phyloP scores from a whole-genome alignment of 805 yeast genomes.

The Brettanomyces naardenensis region DNA sequence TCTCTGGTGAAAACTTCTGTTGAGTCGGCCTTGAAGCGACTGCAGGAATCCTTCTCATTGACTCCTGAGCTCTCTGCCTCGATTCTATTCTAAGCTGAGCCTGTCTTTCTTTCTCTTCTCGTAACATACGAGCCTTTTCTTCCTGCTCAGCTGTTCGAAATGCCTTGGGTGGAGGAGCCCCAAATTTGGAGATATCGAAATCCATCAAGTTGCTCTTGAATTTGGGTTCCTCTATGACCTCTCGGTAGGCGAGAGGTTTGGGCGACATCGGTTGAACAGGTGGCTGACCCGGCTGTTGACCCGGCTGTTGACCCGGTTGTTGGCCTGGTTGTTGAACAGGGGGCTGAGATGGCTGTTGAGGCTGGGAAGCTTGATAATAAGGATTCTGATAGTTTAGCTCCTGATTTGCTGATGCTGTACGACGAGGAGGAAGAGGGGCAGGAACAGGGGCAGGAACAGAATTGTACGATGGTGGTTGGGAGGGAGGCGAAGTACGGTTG shows the following conservation, averaged over 20 bases:
- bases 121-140: slow-evolving; percentile 15
- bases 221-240: slow-evolving; percentile 19
- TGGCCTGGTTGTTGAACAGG: background rate
- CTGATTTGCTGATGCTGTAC: slow-evolving; percentile 2
- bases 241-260: slow-evolving; percentile 7
- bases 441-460: slow-evolving; percentile 1
- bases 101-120: slow-evolving; percentile 18
- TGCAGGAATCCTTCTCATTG: slow-evolving; percentile 5
- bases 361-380: slow-evolving; percentile 2
- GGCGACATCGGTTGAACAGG: slow-evolving; percentile 3
- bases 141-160: slow-evolving; percentile 18
- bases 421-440: background rate
- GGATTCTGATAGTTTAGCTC: slow-evolving; percentile 3
- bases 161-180: slow-evolving; percentile 41
- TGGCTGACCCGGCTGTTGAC: slow-evolving; percentile 5
- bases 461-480: background rate
- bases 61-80: slow-evolving; percentile 16
- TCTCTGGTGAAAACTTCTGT: background rate
- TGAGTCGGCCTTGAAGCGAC: slow-evolving; percentile 1
- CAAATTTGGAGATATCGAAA: slow-evolving; percentile 30
- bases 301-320: background rate
- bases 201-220: slow-evolving; percentile 24
- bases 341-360: background rate
- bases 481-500: background rate
- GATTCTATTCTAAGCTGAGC: slow-evolving; percentile 22